Conservation (phyloP, 2,329 filamentous ascomycete species). For the Macrophomina tecta region DNA sequence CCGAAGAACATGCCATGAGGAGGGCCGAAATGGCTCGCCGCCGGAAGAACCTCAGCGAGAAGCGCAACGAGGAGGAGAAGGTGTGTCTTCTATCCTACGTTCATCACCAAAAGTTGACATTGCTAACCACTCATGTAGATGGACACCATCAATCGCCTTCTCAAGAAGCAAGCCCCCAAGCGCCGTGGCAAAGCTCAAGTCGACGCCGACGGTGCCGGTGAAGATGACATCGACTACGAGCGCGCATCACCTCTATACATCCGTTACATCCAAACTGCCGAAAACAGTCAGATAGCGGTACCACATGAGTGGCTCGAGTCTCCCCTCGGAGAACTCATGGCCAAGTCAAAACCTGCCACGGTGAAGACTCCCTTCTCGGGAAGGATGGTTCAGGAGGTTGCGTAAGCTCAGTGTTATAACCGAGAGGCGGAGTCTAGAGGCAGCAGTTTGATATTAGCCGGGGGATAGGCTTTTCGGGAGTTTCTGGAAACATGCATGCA, state of each 20-base stretch:
- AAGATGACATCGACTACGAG: constrained; percentile 53
- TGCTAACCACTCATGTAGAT: constrained; percentile 60
- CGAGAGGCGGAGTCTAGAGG: not conserved
- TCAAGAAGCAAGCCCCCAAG: constrained; percentile 85
- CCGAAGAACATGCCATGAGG: constrained; percentile 75
- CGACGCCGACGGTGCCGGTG: constrained; percentile 37
- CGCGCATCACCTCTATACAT: constrained; percentile 68
- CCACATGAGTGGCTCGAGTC: constrained; percentile 71
- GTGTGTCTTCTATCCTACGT: constrained; percentile 44
- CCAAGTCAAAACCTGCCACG: not conserved
- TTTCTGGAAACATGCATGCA: constrained; percentile 4
- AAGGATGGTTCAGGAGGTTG: constrained; percentile 28
- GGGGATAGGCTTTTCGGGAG: not conserved
- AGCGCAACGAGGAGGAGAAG: constrained; percentile 81
- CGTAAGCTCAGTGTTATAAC: not conserved
- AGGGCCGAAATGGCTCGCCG: constrained; percentile 76
- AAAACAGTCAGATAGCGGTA: constrained; percentile 68
- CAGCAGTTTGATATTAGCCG: not conserved
- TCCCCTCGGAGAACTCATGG: constrained; percentile 67
- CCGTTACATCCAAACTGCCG: constrained; percentile 72
- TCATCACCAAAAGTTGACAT: not conserved
- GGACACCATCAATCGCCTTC: constrained; percentile 89
- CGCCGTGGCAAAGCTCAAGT: constrained; percentile 49
- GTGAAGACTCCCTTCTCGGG: constrained; percentile 20
- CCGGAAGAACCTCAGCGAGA: constrained; percentile 75